These are phyloP conservation scores for Casuarina glauca DNA, from an alignment of 306 rosid genomes.

Conservation along the genomic window DNA sequence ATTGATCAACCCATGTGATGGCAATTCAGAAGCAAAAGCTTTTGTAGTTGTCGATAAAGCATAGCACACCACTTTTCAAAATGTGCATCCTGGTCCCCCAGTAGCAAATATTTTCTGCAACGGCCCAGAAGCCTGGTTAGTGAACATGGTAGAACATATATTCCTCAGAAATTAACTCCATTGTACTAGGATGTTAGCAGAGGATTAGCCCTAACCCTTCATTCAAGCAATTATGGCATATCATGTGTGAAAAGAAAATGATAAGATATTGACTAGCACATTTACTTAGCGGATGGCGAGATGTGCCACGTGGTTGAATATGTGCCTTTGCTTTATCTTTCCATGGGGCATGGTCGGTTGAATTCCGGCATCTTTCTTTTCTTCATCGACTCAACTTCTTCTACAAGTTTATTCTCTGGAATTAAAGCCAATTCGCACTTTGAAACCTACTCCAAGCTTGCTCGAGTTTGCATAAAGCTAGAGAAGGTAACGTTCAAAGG, in stretches of 20 bases:
- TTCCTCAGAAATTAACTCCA: not conserved
- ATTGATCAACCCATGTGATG: conserved; percentile 64
- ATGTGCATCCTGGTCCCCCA: conserved; percentile 20
- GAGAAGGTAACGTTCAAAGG: not conserved
- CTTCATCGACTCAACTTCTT: conserved; percentile 42
- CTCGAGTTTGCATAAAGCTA: not conserved
- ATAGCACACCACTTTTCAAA: conserved; percentile 59
- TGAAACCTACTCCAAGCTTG: conserved; percentile 25
- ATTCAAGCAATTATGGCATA: conserved; percentile 22
- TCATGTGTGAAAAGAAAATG: conserved; percentile 35
- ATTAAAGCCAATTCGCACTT: conserved; percentile 27
- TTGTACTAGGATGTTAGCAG: not conserved
- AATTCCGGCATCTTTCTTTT: conserved; percentile 78
- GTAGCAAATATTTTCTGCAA: too few relatives aligned
- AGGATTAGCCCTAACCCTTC: conserved; percentile 3
- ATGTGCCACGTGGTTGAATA: conserved; percentile 60
- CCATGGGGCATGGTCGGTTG: conserved; percentile 73
- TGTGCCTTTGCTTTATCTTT: conserved; percentile 79
- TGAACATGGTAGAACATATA: not conserved
- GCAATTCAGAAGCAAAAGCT: conserved; percentile 46
- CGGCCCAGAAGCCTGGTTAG: conserved; percentile 19
- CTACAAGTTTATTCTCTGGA: conserved; percentile 33
- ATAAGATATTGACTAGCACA: conserved; percentile 42
- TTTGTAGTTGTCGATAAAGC: conserved; percentile 88
- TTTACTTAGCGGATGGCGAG: conserved; percentile 43